A percentile compares a stretch with the other conserved stretches of the same genome.
phyloP scores from a whole-genome alignment of 306 rosid species.

The Cicer bijugum region DNA sequence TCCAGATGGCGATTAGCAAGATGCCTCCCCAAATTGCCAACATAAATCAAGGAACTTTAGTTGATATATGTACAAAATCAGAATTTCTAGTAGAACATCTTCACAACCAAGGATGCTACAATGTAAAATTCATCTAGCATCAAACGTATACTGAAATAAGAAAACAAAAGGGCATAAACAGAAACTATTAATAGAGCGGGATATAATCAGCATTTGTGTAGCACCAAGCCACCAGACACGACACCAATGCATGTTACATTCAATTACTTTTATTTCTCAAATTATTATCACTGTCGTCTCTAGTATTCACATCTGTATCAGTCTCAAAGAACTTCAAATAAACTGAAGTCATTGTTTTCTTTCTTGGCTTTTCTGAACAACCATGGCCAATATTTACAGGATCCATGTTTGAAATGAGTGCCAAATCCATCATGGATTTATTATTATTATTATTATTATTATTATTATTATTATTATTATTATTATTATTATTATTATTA shows the following conservation, averaged over 20 bases:
- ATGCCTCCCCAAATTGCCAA: slow-evolving; percentile 95
- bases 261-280: no score
- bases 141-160: slow-evolving; percentile 25
- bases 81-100: not conserved
- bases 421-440: slow-evolving; percentile 76
- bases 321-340: slow-evolving; percentile 94
- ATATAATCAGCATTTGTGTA: not conserved
- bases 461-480: no score
- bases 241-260: not conserved
- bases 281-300: not conserved
- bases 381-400: slow-evolving; percentile 66
- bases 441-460: slow-evolving; percentile 40
- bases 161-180: slow-evolving; percentile 4
- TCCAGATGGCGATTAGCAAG: slow-evolving; percentile 94
- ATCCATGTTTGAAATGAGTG: slow-evolving; percentile 65
- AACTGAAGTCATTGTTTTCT: slow-evolving; percentile 97
- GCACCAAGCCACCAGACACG: not conserved
- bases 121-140: slow-evolving; percentile 13
- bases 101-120: slow-evolving; percentile 25
- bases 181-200: not conserved
- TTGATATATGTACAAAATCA: slow-evolving; percentile 13
- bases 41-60: slow-evolving; percentile 45
- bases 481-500: no score
- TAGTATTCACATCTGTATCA: not conserved
- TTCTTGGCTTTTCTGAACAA: slow-evolving; percentile 77